A percentile compares a stretch with the other conserved stretches of the same genome.
Conservation (phyloP, 176 grass and related monocot genomes). For the Triticum monococcum region DNA sequence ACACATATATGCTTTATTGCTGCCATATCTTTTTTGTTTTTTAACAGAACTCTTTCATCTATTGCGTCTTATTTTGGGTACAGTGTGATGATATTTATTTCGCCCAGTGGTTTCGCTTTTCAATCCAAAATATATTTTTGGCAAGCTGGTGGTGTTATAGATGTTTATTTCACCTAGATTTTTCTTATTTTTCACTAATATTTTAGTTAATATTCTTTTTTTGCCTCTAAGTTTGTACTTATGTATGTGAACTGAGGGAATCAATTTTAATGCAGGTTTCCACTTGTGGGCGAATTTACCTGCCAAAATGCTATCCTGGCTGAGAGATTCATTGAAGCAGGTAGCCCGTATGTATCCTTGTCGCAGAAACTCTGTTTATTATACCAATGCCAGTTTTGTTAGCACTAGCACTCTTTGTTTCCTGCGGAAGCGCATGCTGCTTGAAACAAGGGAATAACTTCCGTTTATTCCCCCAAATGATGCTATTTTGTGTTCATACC, state of each 20-base stretch:
- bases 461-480: background rate
- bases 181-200: background rate
- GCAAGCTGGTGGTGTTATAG: background rate
- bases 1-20: background rate
- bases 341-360: slow-evolving; percentile 90
- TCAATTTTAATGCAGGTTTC: slow-evolving; percentile 51
- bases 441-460: slow-evolving; percentile 6
- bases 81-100: slow-evolving; percentile 9
- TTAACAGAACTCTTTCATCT: background rate
- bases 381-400: slow-evolving; percentile 18
- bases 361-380: slow-evolving; percentile 33
- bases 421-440: background rate
- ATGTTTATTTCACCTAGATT: background rate
- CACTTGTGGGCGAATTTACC: slow-evolving; percentile 89
- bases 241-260: background rate
- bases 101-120: background rate
- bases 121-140: background rate
- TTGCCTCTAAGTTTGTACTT: background rate
- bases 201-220: slow-evolving; percentile 16
- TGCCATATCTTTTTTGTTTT: background rate
- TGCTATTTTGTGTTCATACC: background rate
- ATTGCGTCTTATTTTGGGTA: background rate
- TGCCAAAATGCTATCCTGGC: slow-evolving; percentile 97
- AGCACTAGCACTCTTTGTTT: slow-evolving; percentile 20
- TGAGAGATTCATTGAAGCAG: slow-evolving; percentile 97